phyloP scores from a whole-genome alignment of 2,329 filamentous ascomycete species.

The Aspergillus sp. region DNA sequence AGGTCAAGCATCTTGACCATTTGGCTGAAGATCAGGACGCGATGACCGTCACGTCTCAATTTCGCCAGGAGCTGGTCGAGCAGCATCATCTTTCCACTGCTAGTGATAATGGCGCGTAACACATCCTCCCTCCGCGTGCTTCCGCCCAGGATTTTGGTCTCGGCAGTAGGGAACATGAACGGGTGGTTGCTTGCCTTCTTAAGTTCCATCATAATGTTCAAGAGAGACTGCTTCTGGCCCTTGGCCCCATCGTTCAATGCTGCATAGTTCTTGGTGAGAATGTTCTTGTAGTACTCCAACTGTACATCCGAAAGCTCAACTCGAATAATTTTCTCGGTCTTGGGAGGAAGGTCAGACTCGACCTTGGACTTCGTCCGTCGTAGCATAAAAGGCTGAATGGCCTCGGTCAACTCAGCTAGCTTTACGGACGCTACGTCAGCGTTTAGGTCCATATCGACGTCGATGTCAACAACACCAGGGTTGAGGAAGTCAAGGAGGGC shows the following conservation, averaged over 20 bases:
- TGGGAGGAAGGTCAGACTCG: conserved; percentile 89
- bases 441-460: conserved; percentile 79
- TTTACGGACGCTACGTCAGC: conserved; percentile 78
- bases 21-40: conserved; percentile 96
- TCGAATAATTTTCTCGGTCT: conserved; percentile 97
- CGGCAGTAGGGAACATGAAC: conserved; percentile 92
- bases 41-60: conserved; percentile 84
- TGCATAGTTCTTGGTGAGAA: conserved; percentile 90
- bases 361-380: conserved; percentile 96
- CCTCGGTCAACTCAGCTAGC: conserved; percentile 71
- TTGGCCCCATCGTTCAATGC: conserved; percentile 83
- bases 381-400: conserved; percentile 89
- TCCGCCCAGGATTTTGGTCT: conserved; percentile 76
- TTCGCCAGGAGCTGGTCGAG: conserved; percentile 92
- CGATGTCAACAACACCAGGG: conserved; percentile 84
- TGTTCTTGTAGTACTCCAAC: conserved; percentile 98
- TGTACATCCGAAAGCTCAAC: conserved; percentile 95
- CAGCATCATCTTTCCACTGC: conserved; percentile 99
- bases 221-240: conserved; percentile 85
- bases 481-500: conserved; percentile 94
- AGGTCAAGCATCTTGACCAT: conserved; percentile 99
- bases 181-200: conserved; percentile 99
- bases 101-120: conserved; percentile 86
- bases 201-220: conserved; percentile 99
- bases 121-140: conserved; percentile 79